A percentile compares a stretch with the other conserved stretches of the same genome.
phyloP scores from a whole-genome alignment of 2,329 filamentous ascomycete species.

The Pseudocercospora vitis region DNA sequence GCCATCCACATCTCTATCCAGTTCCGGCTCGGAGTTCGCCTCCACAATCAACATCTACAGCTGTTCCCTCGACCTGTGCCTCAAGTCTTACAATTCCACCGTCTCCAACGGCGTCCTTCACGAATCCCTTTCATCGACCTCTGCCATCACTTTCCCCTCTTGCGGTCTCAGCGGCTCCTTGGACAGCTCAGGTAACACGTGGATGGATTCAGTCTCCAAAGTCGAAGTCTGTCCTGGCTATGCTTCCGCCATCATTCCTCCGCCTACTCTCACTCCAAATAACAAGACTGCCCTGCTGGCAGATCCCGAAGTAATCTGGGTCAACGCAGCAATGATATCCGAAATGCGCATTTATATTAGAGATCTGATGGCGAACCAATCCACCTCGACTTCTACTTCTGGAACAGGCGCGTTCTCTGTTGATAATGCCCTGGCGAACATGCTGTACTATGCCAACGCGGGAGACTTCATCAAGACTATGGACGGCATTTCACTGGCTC shows the following conservation, averaged over 20 bases:
- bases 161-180: not conserved
- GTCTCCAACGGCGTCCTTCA: not conserved
- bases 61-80: not conserved
- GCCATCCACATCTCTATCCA: not conserved
- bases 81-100: not conserved
- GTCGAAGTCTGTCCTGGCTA: not conserved
- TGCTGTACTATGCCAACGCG: not conserved
- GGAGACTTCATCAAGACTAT: not conserved
- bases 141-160: not conserved
- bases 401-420: not conserved
- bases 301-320: not conserved
- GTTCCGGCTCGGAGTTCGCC: not conserved
- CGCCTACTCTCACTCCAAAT: not conserved
- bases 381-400: not conserved
- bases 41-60: not conserved
- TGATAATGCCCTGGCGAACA: not conserved
- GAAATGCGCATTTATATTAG: not conserved
- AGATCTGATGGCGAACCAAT: not conserved
- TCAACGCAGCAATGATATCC: not conserved
- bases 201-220: not conserved
- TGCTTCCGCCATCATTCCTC: not conserved
- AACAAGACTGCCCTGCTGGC: not conserved
- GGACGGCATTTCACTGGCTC: not conserved
- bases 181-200: not conserved
- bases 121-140: not conserved